Percentiles rank a stretch among this genome's conserved stretches.
phyloP scores from a whole-genome alignment of 2,329 filamentous ascomycete genomes.

The Nigrospora osmanthi region DNA sequence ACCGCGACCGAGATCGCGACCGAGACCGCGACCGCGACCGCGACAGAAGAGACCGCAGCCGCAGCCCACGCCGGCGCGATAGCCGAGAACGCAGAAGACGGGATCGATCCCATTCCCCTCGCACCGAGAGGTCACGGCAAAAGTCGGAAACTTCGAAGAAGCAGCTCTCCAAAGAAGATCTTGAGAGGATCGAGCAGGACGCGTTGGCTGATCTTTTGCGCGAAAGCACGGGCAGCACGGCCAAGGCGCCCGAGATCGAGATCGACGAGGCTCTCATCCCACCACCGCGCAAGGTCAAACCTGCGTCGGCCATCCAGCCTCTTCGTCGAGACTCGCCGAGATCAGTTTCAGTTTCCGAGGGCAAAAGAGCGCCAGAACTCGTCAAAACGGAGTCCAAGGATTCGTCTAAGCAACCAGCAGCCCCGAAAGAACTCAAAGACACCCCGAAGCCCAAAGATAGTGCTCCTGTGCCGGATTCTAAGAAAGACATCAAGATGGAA shows the following conservation, averaged over 20 bases:
- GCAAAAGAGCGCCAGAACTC: constrained; percentile 26
- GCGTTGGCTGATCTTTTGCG: constrained; percentile 50
- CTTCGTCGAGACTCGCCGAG: constrained; percentile 40
- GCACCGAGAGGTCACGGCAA: constrained; percentile 25
- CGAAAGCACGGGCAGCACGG: constrained; percentile 44
- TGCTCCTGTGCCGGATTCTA: constrained; percentile 3
- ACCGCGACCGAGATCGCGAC: constrained; percentile 21
- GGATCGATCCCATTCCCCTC: constrained; percentile 18
- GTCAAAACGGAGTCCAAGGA: constrained; percentile 26
- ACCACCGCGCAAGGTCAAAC: constrained; percentile 42
- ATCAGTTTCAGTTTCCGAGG: constrained; percentile 19
- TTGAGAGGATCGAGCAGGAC: constrained; percentile 48
- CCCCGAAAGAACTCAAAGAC: constrained; percentile 15
- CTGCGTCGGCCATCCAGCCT: constrained; percentile 52
- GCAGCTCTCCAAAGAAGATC: constrained; percentile 49
- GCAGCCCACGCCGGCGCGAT: constrained; percentile 14
- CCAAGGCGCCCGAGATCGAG: constrained; percentile 46
- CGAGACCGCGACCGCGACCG: constrained; percentile 25
- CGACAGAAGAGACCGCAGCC: constrained; percentile 22
- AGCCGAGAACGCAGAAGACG: constrained; percentile 23
- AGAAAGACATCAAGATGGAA: constrained; percentile 1
- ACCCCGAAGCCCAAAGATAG: constrained; percentile 7
- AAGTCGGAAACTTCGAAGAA: constrained; percentile 40
- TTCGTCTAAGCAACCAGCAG: background rate
- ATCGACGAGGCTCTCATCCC: constrained; percentile 48